Percentiles rank a stretch among this genome's conserved stretches.
These are phyloP conservation scores for Cyclotella choctawhatcheeana DNA, from an alignment of 108 stramenopile species.

Conservation along the genomic window DNA sequence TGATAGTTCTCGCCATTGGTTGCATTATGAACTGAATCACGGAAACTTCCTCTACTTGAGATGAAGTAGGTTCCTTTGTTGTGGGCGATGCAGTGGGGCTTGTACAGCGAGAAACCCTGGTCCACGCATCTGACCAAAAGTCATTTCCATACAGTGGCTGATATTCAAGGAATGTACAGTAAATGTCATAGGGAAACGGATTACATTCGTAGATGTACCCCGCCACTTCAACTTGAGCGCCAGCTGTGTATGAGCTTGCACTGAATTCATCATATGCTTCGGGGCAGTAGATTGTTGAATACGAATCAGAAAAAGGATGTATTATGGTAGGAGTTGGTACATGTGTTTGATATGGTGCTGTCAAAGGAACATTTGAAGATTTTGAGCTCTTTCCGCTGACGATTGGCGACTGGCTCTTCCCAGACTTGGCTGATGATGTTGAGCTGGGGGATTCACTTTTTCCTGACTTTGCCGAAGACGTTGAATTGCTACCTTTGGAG, in stretches of 20 bases:
- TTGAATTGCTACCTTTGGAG: no score
- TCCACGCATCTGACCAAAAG: conserved; percentile 10
- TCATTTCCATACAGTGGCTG: conserved; percentile 2
- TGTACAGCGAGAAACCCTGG: background rate
- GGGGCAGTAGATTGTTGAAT: no score
- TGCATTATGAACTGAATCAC: conserved; percentile 13
- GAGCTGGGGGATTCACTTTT: no score
- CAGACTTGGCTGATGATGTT: no score
- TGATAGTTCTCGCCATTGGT: conserved; percentile 17
- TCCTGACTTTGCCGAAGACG: no score
- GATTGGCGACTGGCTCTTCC: no score
- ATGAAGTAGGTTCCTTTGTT: background rate
- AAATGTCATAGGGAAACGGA: conserved; percentile 8
- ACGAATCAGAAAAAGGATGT: no score
- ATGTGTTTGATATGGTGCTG: no score
- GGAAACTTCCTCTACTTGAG: background rate
- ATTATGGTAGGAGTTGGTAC: no score
- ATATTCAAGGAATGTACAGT: conserved; percentile 13
- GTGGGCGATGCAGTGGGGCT: background rate
- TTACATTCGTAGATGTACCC: conserved; percentile 18
- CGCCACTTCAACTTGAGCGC: conserved; percentile 8
- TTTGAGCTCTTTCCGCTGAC: no score
- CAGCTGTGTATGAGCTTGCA: background rate
- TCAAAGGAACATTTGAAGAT: no score
- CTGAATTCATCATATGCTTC: conserved; percentile 2